Evolutionary conservation across 192 early-diverging fungal genomes (phyloP), one percentile per base, ranked within the genome.

Genomic region (Mortierella antarctica): DNA sequence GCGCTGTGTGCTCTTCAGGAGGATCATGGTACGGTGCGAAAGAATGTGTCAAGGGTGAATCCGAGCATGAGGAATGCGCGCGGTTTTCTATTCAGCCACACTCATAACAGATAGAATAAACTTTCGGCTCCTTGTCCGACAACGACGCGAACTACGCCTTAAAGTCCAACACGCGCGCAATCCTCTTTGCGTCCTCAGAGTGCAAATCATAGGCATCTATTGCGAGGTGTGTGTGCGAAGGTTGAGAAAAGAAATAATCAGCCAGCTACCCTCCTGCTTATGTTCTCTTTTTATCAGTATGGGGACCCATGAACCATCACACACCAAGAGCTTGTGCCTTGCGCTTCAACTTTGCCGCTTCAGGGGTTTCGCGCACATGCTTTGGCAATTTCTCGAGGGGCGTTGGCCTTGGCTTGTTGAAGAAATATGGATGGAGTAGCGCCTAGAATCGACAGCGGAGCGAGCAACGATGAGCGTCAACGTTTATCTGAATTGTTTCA

Each of bases 371-470:
- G 12, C 81, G 81, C 9, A 78, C 78, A 39, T 83, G 81, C 47
- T 86, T 87, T 2, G 94, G 94, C 17, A 96, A 74, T 41, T 90
- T 89, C 14, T 88, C 87, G 0, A 91, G 89, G 8, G 82, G 62
- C 5, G 94, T 96, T 6, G 94, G 92, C 39, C 88, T 62, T 49
- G 94, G 94, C 23, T 74, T 78, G 66, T 92, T 93, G 53, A 84
- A 82, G 70, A 96, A 96, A 73, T 95, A 96, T 11, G 88, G 84
- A 56, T 94, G 92, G n/a, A 88, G 66, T 20, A 94, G 65, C 13
- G 88, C 89, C 89, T 92, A 60, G 14, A 49, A 39, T 12, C 4
- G 15, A 59, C 31, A 31, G 31, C 31, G 31, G 31, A 31, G 31
- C 31, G 31, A 31, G 31, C 8, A 15, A 23, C 31, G 57, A 14